A percentile compares a stretch with the other conserved stretches of the same genome.
phyloP scores from a whole-genome alignment of 331 rosid genomes.

The Spiraea crenata region DNA sequence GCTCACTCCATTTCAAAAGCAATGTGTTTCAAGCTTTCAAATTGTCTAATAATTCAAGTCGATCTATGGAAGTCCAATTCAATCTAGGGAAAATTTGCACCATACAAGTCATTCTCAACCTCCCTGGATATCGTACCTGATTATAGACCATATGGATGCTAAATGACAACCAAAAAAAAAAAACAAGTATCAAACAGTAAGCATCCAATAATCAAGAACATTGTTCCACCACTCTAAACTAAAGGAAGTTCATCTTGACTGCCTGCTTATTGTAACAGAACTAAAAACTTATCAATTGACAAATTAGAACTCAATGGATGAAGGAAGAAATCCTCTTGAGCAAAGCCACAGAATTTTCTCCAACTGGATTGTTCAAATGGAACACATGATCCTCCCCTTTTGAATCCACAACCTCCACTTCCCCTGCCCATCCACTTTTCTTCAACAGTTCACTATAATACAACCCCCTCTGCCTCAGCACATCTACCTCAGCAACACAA shows the following conservation, averaged over 20 bases:
- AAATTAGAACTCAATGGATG: neutral
- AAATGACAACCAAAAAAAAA: too few species aligned
- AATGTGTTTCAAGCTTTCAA: too few species aligned
- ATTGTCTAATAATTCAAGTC: too few species aligned
- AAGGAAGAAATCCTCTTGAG: slow-evolving; percentile 26
- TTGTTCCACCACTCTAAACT: neutral
- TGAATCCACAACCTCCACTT: slow-evolving; percentile 31
- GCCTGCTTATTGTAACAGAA: slow-evolving; percentile 6
- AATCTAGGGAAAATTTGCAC: neutral
- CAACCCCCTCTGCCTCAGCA: slow-evolving; percentile 37
- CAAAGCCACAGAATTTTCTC: slow-evolving; percentile 32
- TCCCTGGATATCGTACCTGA: neutral
- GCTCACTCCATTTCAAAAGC: too few species aligned
- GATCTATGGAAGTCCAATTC: neutral
- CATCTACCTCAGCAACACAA: slow-evolving; percentile 44
- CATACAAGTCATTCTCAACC: neutral
- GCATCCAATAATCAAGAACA: neutral
- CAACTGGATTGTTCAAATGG: slow-evolving; percentile 28
- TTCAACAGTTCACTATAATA: slow-evolving; percentile 32
- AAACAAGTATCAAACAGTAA: neutral
- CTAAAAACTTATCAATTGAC: neutral
- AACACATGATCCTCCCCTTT: slow-evolving; percentile 37
- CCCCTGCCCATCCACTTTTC: slow-evolving; percentile 41
- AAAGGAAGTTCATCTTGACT: neutral
- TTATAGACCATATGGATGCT: too few species aligned